A percentile compares a stretch with the other conserved stretches of the same genome.
phyloP scores from a whole-genome alignment of 2,329 filamentous ascomycete species.

The Akanthomyces lecanii region DNA sequence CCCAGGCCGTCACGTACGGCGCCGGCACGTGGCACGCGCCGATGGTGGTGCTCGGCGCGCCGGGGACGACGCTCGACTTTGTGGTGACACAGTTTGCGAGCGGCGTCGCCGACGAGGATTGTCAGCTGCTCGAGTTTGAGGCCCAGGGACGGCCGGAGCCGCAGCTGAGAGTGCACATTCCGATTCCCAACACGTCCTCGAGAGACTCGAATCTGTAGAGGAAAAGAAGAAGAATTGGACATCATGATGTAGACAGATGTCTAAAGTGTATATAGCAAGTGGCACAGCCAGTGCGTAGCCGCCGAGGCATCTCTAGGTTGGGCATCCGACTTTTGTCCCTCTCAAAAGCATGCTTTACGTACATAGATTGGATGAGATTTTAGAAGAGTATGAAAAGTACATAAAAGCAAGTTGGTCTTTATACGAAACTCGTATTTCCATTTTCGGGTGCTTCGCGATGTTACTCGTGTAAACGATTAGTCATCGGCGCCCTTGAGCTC shows the following conservation, averaged over 20 bases:
- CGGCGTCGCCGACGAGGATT: slow-evolving; percentile 77
- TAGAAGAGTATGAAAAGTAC: neutral
- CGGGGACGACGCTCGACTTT: slow-evolving; percentile 66
- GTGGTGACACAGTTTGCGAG: slow-evolving; percentile 87
- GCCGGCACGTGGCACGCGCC: slow-evolving; percentile 94
- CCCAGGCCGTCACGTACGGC: slow-evolving; percentile 86
- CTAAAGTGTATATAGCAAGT: neutral
- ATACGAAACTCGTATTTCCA: neutral
- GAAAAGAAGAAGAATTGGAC: slow-evolving; percentile 13
- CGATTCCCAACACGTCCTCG: slow-evolving; percentile 15
- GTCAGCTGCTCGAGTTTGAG: slow-evolving; percentile 65
- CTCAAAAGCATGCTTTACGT: neutral
- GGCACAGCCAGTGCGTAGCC: neutral
- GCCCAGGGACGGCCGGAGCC: slow-evolving; percentile 34
- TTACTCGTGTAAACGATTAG: neutral
- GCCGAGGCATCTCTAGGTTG: too few species aligned
- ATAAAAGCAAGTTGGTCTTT: neutral
- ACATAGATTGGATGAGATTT: neutral
- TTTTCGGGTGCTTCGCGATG: neutral
- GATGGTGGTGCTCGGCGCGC: slow-evolving; percentile 76
- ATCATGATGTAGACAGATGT: neutral
- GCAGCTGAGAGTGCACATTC: slow-evolving; percentile 35
- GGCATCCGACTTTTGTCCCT: neutral
- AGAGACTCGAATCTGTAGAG: slow-evolving; percentile 18
- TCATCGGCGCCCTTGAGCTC: neutral